Percentiles rank a stretch among this genome's conserved stretches.
phyloP scores from a whole-genome alignment of 352 stramenopile genomes.

The Peronospora farinosa region DNA sequence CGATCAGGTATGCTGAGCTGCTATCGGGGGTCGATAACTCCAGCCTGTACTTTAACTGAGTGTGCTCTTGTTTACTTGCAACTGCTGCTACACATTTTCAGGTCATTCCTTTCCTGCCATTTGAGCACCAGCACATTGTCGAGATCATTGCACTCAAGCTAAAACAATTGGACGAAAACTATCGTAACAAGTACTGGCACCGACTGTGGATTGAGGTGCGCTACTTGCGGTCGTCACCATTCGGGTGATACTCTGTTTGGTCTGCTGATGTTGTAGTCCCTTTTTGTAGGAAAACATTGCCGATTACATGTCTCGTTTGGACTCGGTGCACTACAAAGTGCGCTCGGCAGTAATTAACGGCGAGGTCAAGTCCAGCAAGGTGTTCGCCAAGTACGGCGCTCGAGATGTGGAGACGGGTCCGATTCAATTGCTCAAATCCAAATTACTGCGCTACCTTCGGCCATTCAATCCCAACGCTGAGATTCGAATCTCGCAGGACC shows the following conservation, averaged over 20 bases:
- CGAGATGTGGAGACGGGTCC: conserved; percentile 72
- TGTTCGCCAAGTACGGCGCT: conserved; percentile 84
- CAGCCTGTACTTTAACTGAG: neutral
- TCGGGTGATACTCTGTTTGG: neutral
- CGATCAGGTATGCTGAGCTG: conserved; percentile 40
- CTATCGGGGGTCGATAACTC: neutral
- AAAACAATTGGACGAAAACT: conserved; percentile 61
- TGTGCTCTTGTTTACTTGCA: neutral
- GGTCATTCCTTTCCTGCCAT: conserved; percentile 85
- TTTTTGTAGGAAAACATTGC: conserved; percentile 37
- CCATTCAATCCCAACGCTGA: conserved; percentile 71
- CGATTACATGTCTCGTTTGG: conserved; percentile 61
- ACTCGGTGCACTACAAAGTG: conserved; percentile 71
- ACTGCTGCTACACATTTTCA: conserved; percentile 12
- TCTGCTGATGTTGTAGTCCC: neutral
- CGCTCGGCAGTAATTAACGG: conserved; percentile 46
- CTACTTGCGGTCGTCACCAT: neutral
- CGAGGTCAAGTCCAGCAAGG: conserved; percentile 45
- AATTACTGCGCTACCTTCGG: conserved; percentile 66
- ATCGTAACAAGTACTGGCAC: conserved; percentile 72
- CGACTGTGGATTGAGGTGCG: conserved; percentile 64
- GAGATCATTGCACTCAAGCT: conserved; percentile 83
- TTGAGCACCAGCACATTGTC: conserved; percentile 75
- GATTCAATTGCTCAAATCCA: conserved; percentile 77
- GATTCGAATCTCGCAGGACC: conserved; percentile 53